These are phyloP conservation scores for Trapa bicornis DNA, from an alignment of 345 rosid species.

Conservation along the genomic window DNA sequence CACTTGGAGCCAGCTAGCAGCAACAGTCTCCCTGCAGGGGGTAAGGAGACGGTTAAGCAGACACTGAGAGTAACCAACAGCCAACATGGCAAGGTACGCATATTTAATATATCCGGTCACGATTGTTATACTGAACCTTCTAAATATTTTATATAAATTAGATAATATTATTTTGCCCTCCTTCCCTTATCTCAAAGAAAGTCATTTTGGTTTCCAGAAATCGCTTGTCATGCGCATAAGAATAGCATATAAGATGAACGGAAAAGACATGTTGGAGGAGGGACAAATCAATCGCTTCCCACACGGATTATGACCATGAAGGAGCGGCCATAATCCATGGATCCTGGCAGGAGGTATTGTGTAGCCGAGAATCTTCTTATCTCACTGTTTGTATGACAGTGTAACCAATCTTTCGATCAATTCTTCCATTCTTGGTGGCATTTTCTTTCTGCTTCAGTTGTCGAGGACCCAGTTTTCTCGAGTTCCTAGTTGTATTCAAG, in stretches of 20 bases:
- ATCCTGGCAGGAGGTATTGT: background rate
- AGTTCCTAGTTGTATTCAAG: slow-evolving; percentile 14
- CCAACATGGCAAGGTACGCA: slow-evolving; percentile 90
- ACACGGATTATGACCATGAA: slow-evolving; percentile 46
- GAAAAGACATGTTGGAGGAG: slow-evolving; percentile 75
- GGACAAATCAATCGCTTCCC: slow-evolving; percentile 92
- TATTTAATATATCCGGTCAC: background rate
- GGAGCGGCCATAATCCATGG: background rate
- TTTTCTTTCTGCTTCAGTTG: background rate
- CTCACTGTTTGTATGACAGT: slow-evolving; percentile 20
- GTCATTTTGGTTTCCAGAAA: slow-evolving; percentile 47
- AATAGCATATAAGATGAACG: slow-evolving; percentile 73
- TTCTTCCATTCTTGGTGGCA: slow-evolving; percentile 12
- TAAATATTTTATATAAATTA: background rate
- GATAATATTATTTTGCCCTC: background rate
- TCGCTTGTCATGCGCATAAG: slow-evolving; percentile 81
- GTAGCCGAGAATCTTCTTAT: slow-evolving; percentile 8
- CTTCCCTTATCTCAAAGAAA: background rate
- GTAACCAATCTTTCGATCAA: slow-evolving; percentile 12
- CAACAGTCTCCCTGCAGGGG: slow-evolving; percentile 52
- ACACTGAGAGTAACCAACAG: slow-evolving; percentile 68
- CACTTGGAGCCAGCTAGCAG: slow-evolving; percentile 88
- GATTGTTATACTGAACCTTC: background rate
- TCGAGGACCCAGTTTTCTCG: slow-evolving; percentile 1
- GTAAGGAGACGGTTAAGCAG: slow-evolving; percentile 53